Base-by-base conservation (phyloP, 2,329 filamentous ascomycete genomes). In the Stagonosporopsis vannaccii region DNA sequence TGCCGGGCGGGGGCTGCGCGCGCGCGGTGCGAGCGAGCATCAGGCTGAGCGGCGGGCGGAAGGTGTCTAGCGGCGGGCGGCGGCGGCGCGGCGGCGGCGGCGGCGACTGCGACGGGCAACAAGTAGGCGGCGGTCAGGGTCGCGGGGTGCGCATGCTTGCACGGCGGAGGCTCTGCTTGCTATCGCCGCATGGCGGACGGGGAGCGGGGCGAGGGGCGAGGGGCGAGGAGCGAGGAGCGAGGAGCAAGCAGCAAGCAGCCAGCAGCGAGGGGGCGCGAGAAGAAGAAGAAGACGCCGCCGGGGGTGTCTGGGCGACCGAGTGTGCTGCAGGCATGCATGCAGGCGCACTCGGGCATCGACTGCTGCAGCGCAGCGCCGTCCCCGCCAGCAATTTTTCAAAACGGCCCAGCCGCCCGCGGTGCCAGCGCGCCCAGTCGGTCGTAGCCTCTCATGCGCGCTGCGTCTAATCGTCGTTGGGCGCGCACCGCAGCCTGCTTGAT, bases 331-430 rank as follows among this genome's bases (percentile, higher is more conserved):
- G 52, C 63, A 63, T 55, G 49, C 55, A 51, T 58, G 59, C 59
- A 66, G 56, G 59, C 62, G 62, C 58, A 56, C 54, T 67, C 57
- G 63, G 65, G 65, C 65, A 58, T 62, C 59, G 61, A 65, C 33
- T 49, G 49, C 48, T 61, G 56, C 59, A 55, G 33, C 61, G 45
- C 56, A 62, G 55, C 48, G 32, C 33, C 49, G 56, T 60, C 57
- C 56, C 63, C 58, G 59, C 62, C 60, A 60, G 65, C 61, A 66
- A 67, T 63, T 63, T 57, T 66, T 65, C 63, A 59, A 65, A 67
- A 66, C 65, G 63, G 56, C 46, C 50, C 55, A 56, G 52, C 36
- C 53, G 50, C 46, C 50, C 48, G 32, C 32, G 26, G 59, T 65
- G 62, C 62, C 64, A 62, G 62, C 65, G 43, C n/a, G 22, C 54